Percentiles rank a stretch among this genome's conserved stretches.
Evolutionary conservation across 2,329 filamentous ascomycete genomes (phyloP).

Genomic region (Epichloe coenophiala): DNA sequence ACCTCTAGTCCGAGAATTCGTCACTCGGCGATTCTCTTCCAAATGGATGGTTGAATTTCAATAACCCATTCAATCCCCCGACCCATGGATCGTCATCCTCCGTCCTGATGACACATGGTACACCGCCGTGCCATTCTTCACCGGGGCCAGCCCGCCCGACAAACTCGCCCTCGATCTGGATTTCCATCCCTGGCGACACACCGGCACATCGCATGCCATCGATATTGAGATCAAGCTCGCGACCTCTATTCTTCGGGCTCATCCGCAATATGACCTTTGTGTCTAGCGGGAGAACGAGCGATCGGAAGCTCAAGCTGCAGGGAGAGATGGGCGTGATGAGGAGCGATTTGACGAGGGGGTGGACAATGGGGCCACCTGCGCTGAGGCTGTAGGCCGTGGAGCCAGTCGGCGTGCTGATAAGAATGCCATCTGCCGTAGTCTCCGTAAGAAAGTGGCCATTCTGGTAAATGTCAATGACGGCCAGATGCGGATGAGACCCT

Average conservation of each 20-base stretch:
- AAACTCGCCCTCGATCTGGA: slow-evolving; percentile 80
- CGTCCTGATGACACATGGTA: slow-evolving; percentile 75
- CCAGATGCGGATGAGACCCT: slow-evolving; percentile 77
- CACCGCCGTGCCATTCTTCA: slow-evolving; percentile 57
- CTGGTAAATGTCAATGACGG: slow-evolving; percentile 82
- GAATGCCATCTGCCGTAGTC: slow-evolving; percentile 87
- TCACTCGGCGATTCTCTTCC: slow-evolving; percentile 34
- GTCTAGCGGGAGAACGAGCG: slow-evolving; percentile 75
- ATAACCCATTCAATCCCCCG: slow-evolving; percentile 81
- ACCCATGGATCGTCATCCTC: slow-evolving; percentile 90
- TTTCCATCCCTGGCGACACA: slow-evolving; percentile 65
- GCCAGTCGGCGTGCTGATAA: slow-evolving; percentile 86
- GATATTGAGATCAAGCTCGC: slow-evolving; percentile 66
- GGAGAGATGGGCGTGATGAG: slow-evolving; percentile 91
- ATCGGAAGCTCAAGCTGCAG: slow-evolving; percentile 80
- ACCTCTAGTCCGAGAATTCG: slow-evolving; percentile 14
- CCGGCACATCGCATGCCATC: slow-evolving; percentile 59
- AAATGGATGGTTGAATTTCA: slow-evolving; percentile 98
- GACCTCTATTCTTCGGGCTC: slow-evolving; percentile 64
- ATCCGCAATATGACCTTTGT: slow-evolving; percentile 72
- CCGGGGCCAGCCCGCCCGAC: slow-evolving; percentile 36
- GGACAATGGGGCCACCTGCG: slow-evolving; percentile 83
- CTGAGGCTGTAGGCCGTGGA: slow-evolving; percentile 94
- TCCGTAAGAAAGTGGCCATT: slow-evolving; percentile 84
- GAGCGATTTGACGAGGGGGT: slow-evolving; percentile 78